Evolutionary conservation across 2,329 filamentous ascomycete genomes (phyloP).

Genomic region (Xylaria sp.): DNA sequence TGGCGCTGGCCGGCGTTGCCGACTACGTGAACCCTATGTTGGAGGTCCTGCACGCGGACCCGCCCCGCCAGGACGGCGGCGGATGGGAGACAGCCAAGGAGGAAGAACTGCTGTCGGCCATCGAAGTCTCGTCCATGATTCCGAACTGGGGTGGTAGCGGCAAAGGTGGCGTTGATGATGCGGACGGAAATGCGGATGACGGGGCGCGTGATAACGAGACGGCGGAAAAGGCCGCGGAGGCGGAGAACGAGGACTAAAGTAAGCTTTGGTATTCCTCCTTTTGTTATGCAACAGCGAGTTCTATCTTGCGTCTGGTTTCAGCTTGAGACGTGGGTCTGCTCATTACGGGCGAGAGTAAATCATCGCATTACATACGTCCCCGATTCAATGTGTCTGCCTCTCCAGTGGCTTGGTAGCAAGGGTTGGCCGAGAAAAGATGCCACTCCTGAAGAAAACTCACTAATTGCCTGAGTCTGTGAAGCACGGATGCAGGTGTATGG

Average conservation of each 20-base stretch:
- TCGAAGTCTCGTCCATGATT: no score
- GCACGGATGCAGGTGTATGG: no score
- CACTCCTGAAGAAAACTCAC: no score
- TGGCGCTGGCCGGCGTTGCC: conserved; percentile 45
- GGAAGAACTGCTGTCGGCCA: no score
- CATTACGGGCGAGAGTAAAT: neutral
- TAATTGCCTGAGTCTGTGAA: no score
- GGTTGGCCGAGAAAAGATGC: no score
- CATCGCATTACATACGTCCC: neutral
- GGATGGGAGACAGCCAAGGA: no score
- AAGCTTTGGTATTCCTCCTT: neutral
- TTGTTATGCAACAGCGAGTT: neutral
- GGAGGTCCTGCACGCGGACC: conserved; percentile 32
- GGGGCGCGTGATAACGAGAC: neutral
- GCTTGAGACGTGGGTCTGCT: neutral
- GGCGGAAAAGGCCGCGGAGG: neutral
- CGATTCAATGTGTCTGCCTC: neutral
- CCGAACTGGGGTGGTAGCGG: neutral
- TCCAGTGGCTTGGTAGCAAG: neutral
- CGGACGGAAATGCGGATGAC: neutral
- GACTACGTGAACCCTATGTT: conserved; percentile 46
- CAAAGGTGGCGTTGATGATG: neutral
- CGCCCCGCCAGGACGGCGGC: conserved; percentile 6
- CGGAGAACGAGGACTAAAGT: conserved; percentile 1
- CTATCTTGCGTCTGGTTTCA: neutral